Evolutionary conservation across 495 filamentous ascomycete species (phyloP).

Genomic region (Chaetomium cochliodes): DNA sequence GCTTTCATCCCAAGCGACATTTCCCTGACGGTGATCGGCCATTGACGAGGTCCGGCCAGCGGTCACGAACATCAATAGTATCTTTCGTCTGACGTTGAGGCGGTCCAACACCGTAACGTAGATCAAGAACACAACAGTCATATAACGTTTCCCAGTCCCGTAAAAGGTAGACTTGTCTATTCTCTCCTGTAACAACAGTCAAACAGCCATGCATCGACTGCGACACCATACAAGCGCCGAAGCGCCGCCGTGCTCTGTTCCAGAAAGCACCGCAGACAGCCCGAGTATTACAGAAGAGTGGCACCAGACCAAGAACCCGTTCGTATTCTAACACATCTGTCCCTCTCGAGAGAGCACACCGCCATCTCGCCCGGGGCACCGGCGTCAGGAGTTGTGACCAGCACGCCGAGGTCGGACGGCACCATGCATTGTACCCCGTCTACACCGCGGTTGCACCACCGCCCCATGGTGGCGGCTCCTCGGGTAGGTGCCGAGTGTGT

Average conservation of each 20-base stretch:
- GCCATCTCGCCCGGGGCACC: neutral
- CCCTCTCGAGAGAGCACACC: neutral
- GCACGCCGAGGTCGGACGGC: neutral
- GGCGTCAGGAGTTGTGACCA: neutral
- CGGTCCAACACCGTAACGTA: neutral
- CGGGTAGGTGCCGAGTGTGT: neutral
- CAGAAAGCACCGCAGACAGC: neutral
- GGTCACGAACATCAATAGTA: neutral
- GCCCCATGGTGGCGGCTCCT: neutral
- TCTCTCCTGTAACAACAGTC: neutral
- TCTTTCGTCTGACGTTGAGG: neutral
- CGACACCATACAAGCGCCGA: neutral
- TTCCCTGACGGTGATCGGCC: neutral
- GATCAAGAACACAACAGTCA: neutral
- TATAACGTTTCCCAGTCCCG: neutral
- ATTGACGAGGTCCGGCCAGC: neutral
- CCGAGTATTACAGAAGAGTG: neutral
- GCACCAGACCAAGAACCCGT: neutral
- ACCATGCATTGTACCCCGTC: neutral
- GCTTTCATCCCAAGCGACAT: no score
- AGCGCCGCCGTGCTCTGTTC: neutral
- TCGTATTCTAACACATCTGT: constrained; percentile 1
- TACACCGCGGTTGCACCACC: neutral
- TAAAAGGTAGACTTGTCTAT: neutral
- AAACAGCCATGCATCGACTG: neutral